These are phyloP conservation scores for Dichomitus squalens DNA, from an alignment of 1,284 basidiomycete species.

Conservation along the genomic window DNA sequence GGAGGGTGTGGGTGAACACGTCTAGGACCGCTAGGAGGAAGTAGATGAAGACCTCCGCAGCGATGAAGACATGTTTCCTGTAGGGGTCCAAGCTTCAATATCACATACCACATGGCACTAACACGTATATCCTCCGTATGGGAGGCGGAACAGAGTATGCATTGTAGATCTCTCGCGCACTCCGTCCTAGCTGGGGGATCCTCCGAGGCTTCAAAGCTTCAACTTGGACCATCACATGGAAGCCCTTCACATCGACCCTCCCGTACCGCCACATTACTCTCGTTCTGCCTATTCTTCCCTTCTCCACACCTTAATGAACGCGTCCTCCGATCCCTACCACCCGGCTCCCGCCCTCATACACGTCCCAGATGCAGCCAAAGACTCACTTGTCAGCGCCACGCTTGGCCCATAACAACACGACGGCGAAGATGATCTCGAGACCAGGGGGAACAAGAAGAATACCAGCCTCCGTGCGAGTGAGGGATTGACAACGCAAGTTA, in stretches of 20 bases:
- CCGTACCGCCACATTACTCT: neutral
- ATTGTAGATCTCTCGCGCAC: neutral
- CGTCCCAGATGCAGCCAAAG: neutral
- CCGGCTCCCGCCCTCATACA: neutral
- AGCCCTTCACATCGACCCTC: neutral
- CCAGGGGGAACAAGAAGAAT: constrained; percentile 63
- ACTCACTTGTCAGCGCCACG: constrained; percentile 59
- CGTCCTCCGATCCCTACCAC: neutral
- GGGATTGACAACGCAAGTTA: constrained; percentile 68
- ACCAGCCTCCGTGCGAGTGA: constrained; percentile 49
- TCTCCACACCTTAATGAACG: too few relatives aligned
- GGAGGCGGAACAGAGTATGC: constrained; percentile 1
- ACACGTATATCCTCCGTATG: neutral
- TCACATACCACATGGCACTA: neutral
- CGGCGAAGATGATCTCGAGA: constrained; percentile 61
- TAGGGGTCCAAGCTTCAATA: constrained; percentile 2
- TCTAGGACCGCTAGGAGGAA: constrained; percentile 62
- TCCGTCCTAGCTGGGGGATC: neutral
- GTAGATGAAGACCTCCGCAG: constrained; percentile 62
- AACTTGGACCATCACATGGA: neutral
- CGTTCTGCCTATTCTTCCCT: neutral
- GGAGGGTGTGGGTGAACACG: constrained; percentile 55
- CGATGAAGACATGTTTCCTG: constrained; percentile 60
- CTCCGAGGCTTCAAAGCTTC: neutral
- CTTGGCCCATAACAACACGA: constrained; percentile 52